Evolutionary conservation across 2,329 filamentous ascomycete species (phyloP).

Genomic region (Aspergillus carbonarius): DNA sequence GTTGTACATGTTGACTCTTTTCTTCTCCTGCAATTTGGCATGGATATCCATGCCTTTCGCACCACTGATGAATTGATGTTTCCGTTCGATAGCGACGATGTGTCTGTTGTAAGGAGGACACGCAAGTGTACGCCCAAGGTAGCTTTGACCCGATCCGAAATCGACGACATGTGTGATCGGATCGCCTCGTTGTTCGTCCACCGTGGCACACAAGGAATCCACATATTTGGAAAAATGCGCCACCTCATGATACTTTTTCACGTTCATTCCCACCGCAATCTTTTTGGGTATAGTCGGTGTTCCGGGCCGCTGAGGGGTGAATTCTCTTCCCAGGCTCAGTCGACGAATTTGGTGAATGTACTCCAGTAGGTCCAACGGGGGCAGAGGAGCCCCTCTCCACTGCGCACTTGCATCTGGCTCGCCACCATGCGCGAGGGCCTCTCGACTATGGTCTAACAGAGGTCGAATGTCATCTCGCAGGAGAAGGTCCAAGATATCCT

Average conservation of each 20-base stretch:
- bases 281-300: slow-evolving; percentile 62
- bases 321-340: slow-evolving; percentile 66
- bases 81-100: slow-evolving; percentile 87
- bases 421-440: slow-evolving; percentile 11
- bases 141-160: slow-evolving; percentile 96
- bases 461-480: slow-evolving; percentile 70
- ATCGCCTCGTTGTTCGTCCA: slow-evolving; percentile 48
- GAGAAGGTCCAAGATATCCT: slow-evolving; percentile 76
- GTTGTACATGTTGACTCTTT: slow-evolving; percentile 72
- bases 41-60: slow-evolving; percentile 82
- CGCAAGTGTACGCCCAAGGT: slow-evolving; percentile 83
- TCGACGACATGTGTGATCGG: slow-evolving; percentile 84
- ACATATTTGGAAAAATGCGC: slow-evolving; percentile 86
- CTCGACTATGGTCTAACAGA: slow-evolving; percentile 27
- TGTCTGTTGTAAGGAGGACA: slow-evolving; percentile 81
- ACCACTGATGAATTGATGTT: slow-evolving; percentile 79
- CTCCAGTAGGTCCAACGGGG: slow-evolving; percentile 60
- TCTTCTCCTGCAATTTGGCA: slow-evolving; percentile 72
- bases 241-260: slow-evolving; percentile 95
- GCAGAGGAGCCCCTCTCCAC: slow-evolving; percentile 47
- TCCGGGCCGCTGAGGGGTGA: slow-evolving; percentile 42
- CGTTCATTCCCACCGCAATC: slow-evolving; percentile 86
- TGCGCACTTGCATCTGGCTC: slow-evolving; percentile 7
- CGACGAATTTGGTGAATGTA: slow-evolving; percentile 72
- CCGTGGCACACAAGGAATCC: slow-evolving; percentile 61